phyloP scores from a whole-genome alignment of 805 yeast species.

The Ogataea pignaliae region DNA sequence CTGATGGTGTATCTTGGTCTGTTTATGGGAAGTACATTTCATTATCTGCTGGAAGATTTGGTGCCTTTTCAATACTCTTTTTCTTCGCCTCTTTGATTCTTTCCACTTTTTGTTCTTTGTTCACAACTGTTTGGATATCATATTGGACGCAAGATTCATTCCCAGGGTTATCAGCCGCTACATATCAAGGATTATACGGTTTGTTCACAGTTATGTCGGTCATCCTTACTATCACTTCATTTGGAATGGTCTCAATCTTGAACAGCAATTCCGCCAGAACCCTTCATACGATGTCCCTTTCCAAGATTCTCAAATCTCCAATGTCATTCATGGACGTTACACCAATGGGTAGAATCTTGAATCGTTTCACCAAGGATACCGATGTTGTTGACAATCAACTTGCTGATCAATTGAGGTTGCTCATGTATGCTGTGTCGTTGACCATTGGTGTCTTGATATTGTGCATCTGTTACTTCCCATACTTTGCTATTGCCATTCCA shows the following conservation, averaged over 20 bases:
- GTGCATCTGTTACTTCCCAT: conserved; percentile 48
- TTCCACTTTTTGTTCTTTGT: conserved; percentile 47
- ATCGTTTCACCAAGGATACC: conserved; percentile 82
- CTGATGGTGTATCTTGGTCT: conserved; percentile 32
- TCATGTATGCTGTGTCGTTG: conserved; percentile 44
- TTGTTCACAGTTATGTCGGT: conserved; percentile 49
- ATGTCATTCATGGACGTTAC: conserved; percentile 81
- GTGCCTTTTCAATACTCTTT: conserved; percentile 21
- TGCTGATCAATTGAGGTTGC: conserved; percentile 62
- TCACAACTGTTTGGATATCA: conserved; percentile 72
- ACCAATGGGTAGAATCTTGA: conserved; percentile 81
- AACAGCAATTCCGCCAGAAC: conserved; percentile 49
- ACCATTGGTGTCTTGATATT: conserved; percentile 30
- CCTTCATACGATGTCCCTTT: conserved; percentile 58
- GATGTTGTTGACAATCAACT: conserved; percentile 78
- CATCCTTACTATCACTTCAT: conserved; percentile 38
- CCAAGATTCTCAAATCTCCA: conserved; percentile 65
- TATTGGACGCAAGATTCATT: conserved; percentile 67
- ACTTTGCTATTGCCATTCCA: conserved; percentile 54
- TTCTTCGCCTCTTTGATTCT: conserved; percentile 16
- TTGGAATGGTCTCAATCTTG: conserved; percentile 43
- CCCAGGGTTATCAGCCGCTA: conserved; percentile 36
- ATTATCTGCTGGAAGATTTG: conserved; percentile 48
- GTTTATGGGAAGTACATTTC: conserved; percentile 47
- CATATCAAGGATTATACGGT: conserved; percentile 71